phyloP scores from a whole-genome alignment of 495 filamentous ascomycete genomes.

The Lasiosphaeria ovina region DNA sequence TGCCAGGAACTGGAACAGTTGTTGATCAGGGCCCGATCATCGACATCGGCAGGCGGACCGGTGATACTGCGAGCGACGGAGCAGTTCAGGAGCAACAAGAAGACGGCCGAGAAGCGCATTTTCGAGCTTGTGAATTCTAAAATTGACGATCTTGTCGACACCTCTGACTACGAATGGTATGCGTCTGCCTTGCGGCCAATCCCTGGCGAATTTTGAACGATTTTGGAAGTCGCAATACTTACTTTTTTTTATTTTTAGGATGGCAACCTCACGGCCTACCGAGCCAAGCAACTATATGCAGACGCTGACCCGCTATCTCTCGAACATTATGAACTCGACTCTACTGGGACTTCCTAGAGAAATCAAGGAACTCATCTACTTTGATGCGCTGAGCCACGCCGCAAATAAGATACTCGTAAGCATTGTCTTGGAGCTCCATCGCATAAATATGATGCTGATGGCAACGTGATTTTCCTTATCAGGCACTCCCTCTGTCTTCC shows the following conservation, averaged over 20 bases:
- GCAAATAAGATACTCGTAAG: conserved; percentile 78
- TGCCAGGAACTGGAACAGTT: conserved; percentile 83
- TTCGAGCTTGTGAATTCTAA: conserved; percentile 99
- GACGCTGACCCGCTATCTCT: conserved; percentile 87
- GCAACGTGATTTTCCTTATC: not conserved
- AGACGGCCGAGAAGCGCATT: conserved; percentile 93
- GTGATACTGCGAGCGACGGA: conserved; percentile 78
- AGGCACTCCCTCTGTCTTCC: conserved; percentile 78
- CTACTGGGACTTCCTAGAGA: conserved; percentile 86
- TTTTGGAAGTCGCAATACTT: not conserved
- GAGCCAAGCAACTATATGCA: conserved; percentile 91
- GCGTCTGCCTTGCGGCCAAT: conserved; percentile 5
- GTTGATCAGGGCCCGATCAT: conserved; percentile 75
- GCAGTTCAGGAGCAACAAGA: conserved; percentile 84
- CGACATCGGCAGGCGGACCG: conserved; percentile 68
- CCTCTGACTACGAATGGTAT: conserved; percentile 93
- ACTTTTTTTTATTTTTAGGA: conserved; percentile 38
- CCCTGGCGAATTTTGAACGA: not conserved
- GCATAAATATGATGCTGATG: not conserved
- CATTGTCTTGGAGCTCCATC: not conserved
- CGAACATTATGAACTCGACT: conserved; percentile 93
- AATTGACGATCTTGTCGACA: conserved; percentile 95
- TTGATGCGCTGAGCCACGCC: conserved; percentile 90
- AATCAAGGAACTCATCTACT: conserved; percentile 97
- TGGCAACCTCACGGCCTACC: conserved; percentile 57